Conservation (phyloP, 805 yeast genomes). For the Hanseniaspora pseudoguilliermondii region DNA sequence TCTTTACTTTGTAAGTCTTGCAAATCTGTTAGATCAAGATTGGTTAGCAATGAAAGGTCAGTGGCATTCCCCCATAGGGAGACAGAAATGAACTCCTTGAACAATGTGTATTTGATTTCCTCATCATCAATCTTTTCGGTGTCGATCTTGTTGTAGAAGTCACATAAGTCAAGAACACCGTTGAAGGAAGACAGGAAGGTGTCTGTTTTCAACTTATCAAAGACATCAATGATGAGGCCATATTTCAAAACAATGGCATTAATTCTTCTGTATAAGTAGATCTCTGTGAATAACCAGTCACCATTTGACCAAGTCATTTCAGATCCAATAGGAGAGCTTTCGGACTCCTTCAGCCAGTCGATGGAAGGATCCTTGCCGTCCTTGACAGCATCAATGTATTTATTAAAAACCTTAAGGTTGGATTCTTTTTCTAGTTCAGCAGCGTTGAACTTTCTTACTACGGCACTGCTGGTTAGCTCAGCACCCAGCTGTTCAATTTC, state of each 20-base stretch:
- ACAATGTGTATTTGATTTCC: conserved; percentile 33
- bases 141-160: conserved; percentile 19
- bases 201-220: conserved; percentile 52
- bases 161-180: conserved; percentile 74
- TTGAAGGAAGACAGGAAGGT: conserved; percentile 61
- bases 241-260: conserved; percentile 23
- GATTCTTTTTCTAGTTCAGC: conserved; percentile 25
- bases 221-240: conserved; percentile 46
- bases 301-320: conserved; percentile 61
- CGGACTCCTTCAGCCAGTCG: conserved; percentile 1
- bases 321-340: conserved; percentile 12
- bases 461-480: conserved; percentile 33
- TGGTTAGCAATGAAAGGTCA: conserved; percentile 78
- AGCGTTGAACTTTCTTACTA: conserved; percentile 35
- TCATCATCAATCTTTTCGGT: conserved; percentile 30
- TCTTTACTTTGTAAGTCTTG: conserved; percentile 84
- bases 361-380: conserved; percentile 3
- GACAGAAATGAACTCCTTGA: conserved; percentile 73
- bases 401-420: conserved; percentile 48
- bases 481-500: conserved; percentile 23
- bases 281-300: conserved; percentile 85
- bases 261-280: conserved; percentile 63
- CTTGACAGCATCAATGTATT: conserved; percentile 27
- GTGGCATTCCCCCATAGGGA: conserved; percentile 98
- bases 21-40: conserved; percentile 79